phyloP scores from a whole-genome alignment of 2,329 filamentous ascomycete species.

The Neofusicoccum parvum region DNA sequence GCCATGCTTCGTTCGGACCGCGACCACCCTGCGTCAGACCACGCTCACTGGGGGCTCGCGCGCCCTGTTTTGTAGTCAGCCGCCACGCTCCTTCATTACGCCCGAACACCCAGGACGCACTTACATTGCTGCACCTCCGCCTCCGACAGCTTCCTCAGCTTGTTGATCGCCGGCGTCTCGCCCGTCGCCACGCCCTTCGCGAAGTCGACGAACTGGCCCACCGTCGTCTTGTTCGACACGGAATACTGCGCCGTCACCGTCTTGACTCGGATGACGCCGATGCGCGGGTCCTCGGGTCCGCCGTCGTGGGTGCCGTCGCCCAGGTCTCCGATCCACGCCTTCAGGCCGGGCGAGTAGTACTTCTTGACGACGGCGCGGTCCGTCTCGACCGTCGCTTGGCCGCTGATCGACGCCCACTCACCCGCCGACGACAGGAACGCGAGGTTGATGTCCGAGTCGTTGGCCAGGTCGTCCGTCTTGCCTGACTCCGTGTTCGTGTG shows the following conservation, averaged over 20 bases:
- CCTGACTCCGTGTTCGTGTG: slow-evolving; percentile 88
- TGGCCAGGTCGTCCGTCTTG: slow-evolving; percentile 79
- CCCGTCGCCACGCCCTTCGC: slow-evolving; percentile 76
- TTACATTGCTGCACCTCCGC: slow-evolving; percentile 56
- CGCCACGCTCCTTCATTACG: neutral
- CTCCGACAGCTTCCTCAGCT: slow-evolving; percentile 71
- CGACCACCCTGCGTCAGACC: neutral
- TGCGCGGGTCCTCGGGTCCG: slow-evolving; percentile 76
- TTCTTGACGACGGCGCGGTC: slow-evolving; percentile 70
- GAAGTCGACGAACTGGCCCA: slow-evolving; percentile 69
- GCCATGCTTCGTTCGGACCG: neutral
- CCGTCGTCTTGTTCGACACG: slow-evolving; percentile 60
- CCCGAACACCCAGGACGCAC: neutral
- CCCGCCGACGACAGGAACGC: slow-evolving; percentile 75
- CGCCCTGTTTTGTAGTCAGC: slow-evolving; percentile 20
- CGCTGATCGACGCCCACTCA: slow-evolving; percentile 87
- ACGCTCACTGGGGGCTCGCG: slow-evolving; percentile 11
- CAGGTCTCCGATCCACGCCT: slow-evolving; percentile 85
- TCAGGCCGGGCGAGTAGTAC: slow-evolving; percentile 68
- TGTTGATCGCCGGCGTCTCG: slow-evolving; percentile 71
- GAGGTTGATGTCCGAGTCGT: slow-evolving; percentile 76
- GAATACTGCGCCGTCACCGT: slow-evolving; percentile 73
- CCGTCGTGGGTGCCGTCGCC: slow-evolving; percentile 79
- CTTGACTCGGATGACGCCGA: slow-evolving; percentile 78
- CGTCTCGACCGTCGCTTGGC: slow-evolving; percentile 68